Percentiles rank a stretch among this genome's conserved stretches.
Conservation (phyloP, 2,329 filamentous ascomycete genomes). For the Endoconidiophora laricicola region DNA sequence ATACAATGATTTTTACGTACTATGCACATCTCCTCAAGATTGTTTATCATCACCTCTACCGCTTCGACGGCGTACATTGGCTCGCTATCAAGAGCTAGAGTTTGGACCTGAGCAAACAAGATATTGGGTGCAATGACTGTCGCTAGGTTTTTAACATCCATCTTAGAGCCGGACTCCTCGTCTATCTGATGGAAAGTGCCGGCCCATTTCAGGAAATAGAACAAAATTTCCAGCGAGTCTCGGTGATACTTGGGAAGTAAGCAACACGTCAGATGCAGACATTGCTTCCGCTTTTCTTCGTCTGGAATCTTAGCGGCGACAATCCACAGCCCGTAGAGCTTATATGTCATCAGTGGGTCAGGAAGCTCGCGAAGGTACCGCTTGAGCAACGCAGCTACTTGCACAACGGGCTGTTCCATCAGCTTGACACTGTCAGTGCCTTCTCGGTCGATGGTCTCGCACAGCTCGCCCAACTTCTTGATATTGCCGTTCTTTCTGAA, state of each 20-base stretch:
- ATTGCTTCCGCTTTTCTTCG: slow-evolving; percentile 62
- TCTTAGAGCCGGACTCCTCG: slow-evolving; percentile 92
- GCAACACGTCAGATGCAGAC: slow-evolving; percentile 83
- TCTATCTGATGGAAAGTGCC: slow-evolving; percentile 95
- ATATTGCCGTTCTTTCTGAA: slow-evolving; percentile 99
- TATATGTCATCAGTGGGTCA: slow-evolving; percentile 86
- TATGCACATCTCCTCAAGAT: slow-evolving; percentile 94
- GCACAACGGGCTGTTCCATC: slow-evolving; percentile 76
- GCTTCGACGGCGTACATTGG: slow-evolving; percentile 89
- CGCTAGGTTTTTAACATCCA: slow-evolving; percentile 94
- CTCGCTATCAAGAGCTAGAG: slow-evolving; percentile 58
- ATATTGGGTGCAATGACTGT: slow-evolving; percentile 97
- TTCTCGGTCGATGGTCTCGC: slow-evolving; percentile 70
- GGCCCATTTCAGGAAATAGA: slow-evolving; percentile 93
- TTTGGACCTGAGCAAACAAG: slow-evolving; percentile 53
- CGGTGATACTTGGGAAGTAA: slow-evolving; percentile 81
- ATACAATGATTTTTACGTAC: slow-evolving; percentile 36
- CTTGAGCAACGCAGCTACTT: slow-evolving; percentile 84
- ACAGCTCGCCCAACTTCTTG: slow-evolving; percentile 73
- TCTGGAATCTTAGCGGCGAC: slow-evolving; percentile 77
- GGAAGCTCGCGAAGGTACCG: slow-evolving; percentile 89
- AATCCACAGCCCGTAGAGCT: slow-evolving; percentile 82
- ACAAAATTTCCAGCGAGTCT: slow-evolving; percentile 87
- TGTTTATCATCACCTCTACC: slow-evolving; percentile 76
- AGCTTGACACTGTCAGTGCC: slow-evolving; percentile 77